These are phyloP conservation scores for Penstemon barbatus DNA, from an alignment of 257 asterid species.

Conservation along the genomic window DNA sequence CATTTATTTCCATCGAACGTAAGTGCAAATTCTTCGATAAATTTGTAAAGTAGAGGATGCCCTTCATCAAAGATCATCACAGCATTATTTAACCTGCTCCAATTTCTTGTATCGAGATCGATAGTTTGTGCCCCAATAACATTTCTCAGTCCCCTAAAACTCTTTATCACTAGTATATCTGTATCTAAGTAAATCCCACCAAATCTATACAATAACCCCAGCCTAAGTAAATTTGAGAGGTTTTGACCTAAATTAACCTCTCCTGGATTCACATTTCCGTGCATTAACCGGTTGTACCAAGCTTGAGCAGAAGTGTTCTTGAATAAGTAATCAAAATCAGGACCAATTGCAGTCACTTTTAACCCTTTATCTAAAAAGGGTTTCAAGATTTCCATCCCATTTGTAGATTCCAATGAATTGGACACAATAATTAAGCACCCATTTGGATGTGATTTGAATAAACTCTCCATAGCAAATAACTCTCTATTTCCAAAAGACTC, in stretches of 20 bases:
- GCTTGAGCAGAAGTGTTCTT: conserved; percentile 60
- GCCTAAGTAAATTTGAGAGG: conserved; percentile 76
- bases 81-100: conserved; percentile 90
- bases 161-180: conserved; percentile 62
- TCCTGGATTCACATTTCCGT: conserved; percentile 66
- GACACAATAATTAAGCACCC: conserved; percentile 75
- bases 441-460: conserved; percentile 66
- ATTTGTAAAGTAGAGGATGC: conserved; percentile 77
- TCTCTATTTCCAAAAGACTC: conserved; percentile 71
- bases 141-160: conserved; percentile 47
- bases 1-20: conserved; percentile 94
- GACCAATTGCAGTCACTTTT: conserved; percentile 59
- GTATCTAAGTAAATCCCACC: conserved; percentile 94
- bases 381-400: conserved; percentile 54
- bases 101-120: conserved; percentile 54
- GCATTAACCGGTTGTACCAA: conserved; percentile 64
- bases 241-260: conserved; percentile 84
- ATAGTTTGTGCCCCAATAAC: conserved; percentile 80
- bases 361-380: conserved; percentile 64
- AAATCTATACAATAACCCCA: conserved; percentile 74
- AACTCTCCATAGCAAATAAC: conserved; percentile 47
- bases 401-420: conserved; percentile 62
- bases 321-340: conserved; percentile 65
- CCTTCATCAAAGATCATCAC: conserved; percentile 84
- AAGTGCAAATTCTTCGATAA: conserved; percentile 84